phyloP scores from a whole-genome alignment of 495 filamentous ascomycete species.

The Delitschia confertaspora region DNA sequence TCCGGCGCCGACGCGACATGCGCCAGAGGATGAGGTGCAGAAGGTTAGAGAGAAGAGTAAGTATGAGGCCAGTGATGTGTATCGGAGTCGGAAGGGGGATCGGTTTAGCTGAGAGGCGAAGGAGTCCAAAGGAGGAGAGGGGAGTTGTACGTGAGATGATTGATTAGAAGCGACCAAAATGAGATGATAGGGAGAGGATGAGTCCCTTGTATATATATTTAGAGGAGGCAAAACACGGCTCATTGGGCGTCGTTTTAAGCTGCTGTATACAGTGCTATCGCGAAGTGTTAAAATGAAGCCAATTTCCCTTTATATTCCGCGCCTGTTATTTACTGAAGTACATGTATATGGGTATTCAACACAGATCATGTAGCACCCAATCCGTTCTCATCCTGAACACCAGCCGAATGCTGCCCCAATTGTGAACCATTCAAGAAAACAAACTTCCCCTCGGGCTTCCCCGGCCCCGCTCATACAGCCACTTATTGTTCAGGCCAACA shows the following conservation, averaged over 20 bases:
- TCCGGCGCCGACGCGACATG: slow-evolving; percentile 79
- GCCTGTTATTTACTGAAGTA: too few species aligned
- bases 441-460: slow-evolving; percentile 38
- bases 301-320: too few species aligned
- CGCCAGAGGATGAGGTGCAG: slow-evolving; percentile 61
- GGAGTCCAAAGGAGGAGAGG: background rate
- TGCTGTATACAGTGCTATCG: too few species aligned
- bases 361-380: too few species aligned
- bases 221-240: too few species aligned
- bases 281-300: too few species aligned
- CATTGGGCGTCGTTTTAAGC: too few species aligned
- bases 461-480: slow-evolving; percentile 76
- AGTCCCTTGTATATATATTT: too few species aligned
- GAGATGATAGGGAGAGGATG: too few species aligned
- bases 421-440: slow-evolving; percentile 20
- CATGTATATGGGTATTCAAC: too few species aligned
- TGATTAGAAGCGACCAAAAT: too few species aligned
- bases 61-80: slow-evolving; percentile 74
- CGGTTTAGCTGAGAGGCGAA: slow-evolving; percentile 53
- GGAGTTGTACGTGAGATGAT: too few species aligned
- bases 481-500: slow-evolving; percentile 74
- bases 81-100: slow-evolving; percentile 67
- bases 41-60: slow-evolving; percentile 73
- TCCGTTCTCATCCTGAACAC: background rate
- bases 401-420: background rate